phyloP scores from a whole-genome alignment of 148 eudicot genomes.

The Chenopodium suecicum region DNA sequence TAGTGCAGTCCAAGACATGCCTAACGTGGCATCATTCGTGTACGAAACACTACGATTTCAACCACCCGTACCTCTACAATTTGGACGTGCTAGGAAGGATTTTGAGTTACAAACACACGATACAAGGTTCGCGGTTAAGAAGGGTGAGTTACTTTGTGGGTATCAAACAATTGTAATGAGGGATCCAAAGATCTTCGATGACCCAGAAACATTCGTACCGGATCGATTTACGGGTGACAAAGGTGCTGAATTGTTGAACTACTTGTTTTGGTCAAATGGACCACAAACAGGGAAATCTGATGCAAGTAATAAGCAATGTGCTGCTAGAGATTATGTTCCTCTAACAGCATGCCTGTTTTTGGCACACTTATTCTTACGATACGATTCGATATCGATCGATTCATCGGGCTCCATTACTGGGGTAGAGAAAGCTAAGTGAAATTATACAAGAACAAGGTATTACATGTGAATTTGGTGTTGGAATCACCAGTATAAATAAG shows the following conservation, averaged over 20 bases:
- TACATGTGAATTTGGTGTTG: neutral
- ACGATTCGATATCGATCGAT: conserved; percentile 51
- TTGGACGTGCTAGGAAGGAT: conserved; percentile 74
- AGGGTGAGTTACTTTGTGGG: conserved; percentile 88
- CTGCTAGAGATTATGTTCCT: conserved; percentile 59
- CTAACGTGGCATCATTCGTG: conserved; percentile 64
- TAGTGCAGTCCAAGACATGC: conserved; percentile 49
- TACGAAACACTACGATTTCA: conserved; percentile 65
- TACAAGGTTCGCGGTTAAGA: conserved; percentile 58
- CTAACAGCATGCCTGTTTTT: conserved; percentile 60
- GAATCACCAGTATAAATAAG: neutral
- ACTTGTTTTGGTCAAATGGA: conserved; percentile 90
- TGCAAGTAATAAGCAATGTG: conserved; percentile 74
- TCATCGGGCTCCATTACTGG: conserved; percentile 46
- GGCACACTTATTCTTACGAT: conserved; percentile 64
- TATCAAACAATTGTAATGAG: conserved; percentile 70
- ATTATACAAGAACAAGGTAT: neutral
- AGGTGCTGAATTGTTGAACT: conserved; percentile 52
- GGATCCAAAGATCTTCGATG: conserved; percentile 65
- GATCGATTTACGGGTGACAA: conserved; percentile 56
- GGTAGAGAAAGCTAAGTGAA: conserved; percentile 37
- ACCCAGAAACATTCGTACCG: conserved; percentile 55
- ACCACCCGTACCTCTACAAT: conserved; percentile 83
- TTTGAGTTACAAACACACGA: conserved; percentile 58
- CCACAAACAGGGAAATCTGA: conserved; percentile 59